Percentiles rank a stretch among this genome's conserved stretches.
Evolutionary conservation across 1,284 basidiomycete species (phyloP).

Genomic region (Rhodofomes roseus): DNA sequence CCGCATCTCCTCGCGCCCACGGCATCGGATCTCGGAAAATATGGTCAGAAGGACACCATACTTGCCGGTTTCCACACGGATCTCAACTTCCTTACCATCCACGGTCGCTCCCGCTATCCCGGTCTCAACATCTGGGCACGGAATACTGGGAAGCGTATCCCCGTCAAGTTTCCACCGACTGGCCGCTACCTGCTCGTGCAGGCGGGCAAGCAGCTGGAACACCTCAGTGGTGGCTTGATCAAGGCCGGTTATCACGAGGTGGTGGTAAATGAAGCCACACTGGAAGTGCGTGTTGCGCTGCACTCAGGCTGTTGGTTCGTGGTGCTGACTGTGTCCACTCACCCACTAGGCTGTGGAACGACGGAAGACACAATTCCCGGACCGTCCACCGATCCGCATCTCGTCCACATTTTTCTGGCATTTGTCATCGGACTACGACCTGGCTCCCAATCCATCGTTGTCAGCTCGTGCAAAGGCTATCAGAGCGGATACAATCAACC

Average conservation of each 20-base stretch:
- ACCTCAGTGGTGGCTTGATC: conserved; percentile 82
- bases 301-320: too few species aligned
- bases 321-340: too few species aligned
- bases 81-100: conserved; percentile 83
- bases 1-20: conserved; percentile 89
- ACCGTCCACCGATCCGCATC: conserved; percentile 85
- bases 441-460: conserved; percentile 62
- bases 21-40: conserved; percentile 81
- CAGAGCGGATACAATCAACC: conserved; percentile 33
- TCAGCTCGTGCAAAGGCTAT: conserved; percentile 39
- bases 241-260: conserved; percentile 94
- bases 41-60: conserved; percentile 73
- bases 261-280: conserved; percentile 77
- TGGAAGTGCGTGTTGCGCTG: conserved; percentile 45
- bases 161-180: conserved; percentile 73
- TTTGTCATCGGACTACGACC: conserved; percentile 78
- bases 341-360: conserved; percentile 62
- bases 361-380: conserved; percentile 54
- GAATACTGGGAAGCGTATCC: conserved; percentile 84
- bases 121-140: conserved; percentile 89
- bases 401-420: conserved; percentile 96
- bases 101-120: conserved; percentile 84
- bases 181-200: conserved; percentile 78
- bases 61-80: conserved; percentile 90
- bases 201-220: conserved; percentile 90